Conservation (phyloP, 2,329 filamentous ascomycete genomes). For the Arthrocladium fulminans region DNA sequence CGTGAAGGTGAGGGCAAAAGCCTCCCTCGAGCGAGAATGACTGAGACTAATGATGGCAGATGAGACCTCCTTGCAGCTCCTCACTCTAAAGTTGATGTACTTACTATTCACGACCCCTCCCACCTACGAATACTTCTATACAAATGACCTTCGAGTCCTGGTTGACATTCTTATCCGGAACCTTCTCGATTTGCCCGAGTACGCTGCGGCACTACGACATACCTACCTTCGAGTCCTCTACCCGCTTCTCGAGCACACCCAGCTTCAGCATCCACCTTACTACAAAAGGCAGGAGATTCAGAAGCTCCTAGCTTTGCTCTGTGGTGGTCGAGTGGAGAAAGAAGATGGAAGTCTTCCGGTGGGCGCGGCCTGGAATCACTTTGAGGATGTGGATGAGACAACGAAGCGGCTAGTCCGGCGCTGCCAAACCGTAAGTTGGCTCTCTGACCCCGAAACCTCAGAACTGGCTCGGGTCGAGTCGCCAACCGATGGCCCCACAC, state of each 20-base stretch:
- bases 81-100: slow-evolving; percentile 95
- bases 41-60: slow-evolving; percentile 34
- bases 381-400: slow-evolving; percentile 43
- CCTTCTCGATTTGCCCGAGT: slow-evolving; percentile 86
- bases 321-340: slow-evolving; percentile 57
- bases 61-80: slow-evolving; percentile 83
- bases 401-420: slow-evolving; percentile 39
- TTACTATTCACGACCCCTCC: slow-evolving; percentile 84
- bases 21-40: neutral
- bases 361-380: slow-evolving; percentile 33
- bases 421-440: slow-evolving; percentile 40
- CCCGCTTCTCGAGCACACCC: slow-evolving; percentile 82
- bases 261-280: slow-evolving; percentile 73
- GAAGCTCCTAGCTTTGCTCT: slow-evolving; percentile 64
- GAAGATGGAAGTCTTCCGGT: slow-evolving; percentile 30
- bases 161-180: slow-evolving; percentile 95
- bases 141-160: slow-evolving; percentile 88
- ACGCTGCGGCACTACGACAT: slow-evolving; percentile 64
- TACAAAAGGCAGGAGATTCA: slow-evolving; percentile 86
- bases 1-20: slow-evolving; percentile 55
- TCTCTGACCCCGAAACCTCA: slow-evolving; percentile 29
- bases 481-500: slow-evolving; percentile 15
- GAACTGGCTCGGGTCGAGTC: slow-evolving; percentile 22
- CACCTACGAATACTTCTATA: slow-evolving; percentile 98
- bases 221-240: slow-evolving; percentile 91